A percentile compares a stretch with the other conserved stretches of the same genome.
These are phyloP conservation scores for Phyllosticta citriasiana DNA, from an alignment of 2,329 filamentous ascomycete species.

Conservation along the genomic window DNA sequence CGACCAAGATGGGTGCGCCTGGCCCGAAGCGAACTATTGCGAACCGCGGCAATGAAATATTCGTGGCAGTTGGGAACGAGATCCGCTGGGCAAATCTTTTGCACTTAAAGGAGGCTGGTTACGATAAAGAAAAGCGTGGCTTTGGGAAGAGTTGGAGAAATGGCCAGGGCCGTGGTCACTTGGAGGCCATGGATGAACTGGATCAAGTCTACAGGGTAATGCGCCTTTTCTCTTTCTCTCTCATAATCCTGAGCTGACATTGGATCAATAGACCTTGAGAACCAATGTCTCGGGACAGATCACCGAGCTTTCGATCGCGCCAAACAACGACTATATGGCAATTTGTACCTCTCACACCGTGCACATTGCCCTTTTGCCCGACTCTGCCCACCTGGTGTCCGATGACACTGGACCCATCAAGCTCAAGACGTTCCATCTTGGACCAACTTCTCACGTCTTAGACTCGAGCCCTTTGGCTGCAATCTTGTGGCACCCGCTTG, in stretches of 20 bases:
- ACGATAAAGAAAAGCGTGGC: neutral
- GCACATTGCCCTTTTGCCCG: slow-evolving; percentile 77
- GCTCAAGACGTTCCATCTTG: slow-evolving; percentile 81
- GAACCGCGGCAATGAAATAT: slow-evolving; percentile 74
- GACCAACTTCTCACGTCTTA: slow-evolving; percentile 82
- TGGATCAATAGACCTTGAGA: slow-evolving; percentile 54
- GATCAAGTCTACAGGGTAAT: slow-evolving; percentile 11
- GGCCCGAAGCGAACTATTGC: slow-evolving; percentile 57
- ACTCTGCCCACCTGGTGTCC: slow-evolving; percentile 63
- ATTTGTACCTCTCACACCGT: slow-evolving; percentile 81
- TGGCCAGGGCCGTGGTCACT: neutral
- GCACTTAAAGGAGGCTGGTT: slow-evolving; percentile 54
- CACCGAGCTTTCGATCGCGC: slow-evolving; percentile 74
- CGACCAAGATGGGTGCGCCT: slow-evolving; percentile 19
- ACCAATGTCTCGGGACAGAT: slow-evolving; percentile 73
- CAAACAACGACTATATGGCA: slow-evolving; percentile 70
- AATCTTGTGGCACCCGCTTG: slow-evolving; percentile 85
- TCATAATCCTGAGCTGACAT: neutral
- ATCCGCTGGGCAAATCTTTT: slow-evolving; percentile 84
- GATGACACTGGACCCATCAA: slow-evolving; percentile 60
- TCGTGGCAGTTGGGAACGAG: slow-evolving; percentile 79
- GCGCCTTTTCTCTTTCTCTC: neutral
- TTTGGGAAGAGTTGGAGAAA: slow-evolving; percentile 1
- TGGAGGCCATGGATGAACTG: neutral
- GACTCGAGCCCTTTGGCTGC: slow-evolving; percentile 73